A percentile compares a stretch with the other conserved stretches of the same genome.
These are phyloP conservation scores for bread wheat (Triticum aestivum) DNA, from an alignment of 176 grass and related monocot genomes.

Conservation along the genomic window DNA sequence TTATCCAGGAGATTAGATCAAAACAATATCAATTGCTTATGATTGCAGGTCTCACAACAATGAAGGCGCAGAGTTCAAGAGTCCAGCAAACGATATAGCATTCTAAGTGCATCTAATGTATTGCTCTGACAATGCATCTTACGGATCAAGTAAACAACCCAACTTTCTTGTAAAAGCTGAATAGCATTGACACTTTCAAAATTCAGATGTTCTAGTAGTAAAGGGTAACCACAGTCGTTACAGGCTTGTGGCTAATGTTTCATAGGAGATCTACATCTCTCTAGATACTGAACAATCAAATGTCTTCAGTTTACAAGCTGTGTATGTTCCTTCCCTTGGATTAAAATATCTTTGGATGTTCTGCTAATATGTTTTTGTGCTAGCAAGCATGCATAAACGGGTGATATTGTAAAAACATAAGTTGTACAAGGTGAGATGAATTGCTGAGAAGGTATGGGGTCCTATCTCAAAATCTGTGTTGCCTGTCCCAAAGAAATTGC, in stretches of 20 bases:
- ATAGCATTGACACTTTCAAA: neutral
- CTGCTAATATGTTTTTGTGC: neutral
- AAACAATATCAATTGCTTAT: neutral
- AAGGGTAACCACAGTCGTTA: neutral
- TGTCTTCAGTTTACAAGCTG: neutral
- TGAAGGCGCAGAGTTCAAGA: neutral
- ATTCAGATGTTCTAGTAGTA: neutral
- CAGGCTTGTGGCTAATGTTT: neutral
- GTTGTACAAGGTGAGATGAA: neutral
- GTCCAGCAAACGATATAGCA: no score
- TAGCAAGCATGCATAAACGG: neutral
- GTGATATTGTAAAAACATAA: neutral
- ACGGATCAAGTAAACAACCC: neutral
- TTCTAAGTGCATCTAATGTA: neutral
- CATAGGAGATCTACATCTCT: neutral
- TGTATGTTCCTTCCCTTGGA: neutral
- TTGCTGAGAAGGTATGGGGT: neutral
- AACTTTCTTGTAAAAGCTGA: neutral
- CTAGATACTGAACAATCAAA: neutral
- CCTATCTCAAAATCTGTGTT: neutral
- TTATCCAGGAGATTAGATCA: conserved; percentile 24
- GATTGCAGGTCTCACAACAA: neutral
- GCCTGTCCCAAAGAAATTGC: conserved; percentile 2
- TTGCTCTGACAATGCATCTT: neutral
- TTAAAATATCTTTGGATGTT: no score